Percentiles rank a stretch among this genome's conserved stretches.
phyloP scores from a whole-genome alignment of 441 rosid species.

The Codiaeum variegatum region DNA sequence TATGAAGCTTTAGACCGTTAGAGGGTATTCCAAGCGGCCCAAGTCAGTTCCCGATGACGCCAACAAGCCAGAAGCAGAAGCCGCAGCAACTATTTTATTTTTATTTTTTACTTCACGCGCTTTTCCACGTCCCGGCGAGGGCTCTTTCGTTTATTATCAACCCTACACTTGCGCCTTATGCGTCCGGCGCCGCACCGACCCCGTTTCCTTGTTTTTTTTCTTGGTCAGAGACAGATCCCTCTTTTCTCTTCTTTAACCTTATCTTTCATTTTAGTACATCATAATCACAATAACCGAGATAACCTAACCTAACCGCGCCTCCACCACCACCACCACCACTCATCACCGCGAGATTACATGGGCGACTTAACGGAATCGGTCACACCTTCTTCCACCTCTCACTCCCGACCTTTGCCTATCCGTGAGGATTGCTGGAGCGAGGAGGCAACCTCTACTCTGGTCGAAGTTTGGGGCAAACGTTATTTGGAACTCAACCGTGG shows the following conservation, averaged over 20 bases:
- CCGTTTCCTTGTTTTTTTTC: slow-evolving; percentile 12
- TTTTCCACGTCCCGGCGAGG: slow-evolving; percentile 22
- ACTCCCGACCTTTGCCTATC: slow-evolving; percentile 64
- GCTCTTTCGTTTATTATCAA: slow-evolving; percentile 5
- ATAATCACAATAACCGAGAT: neutral
- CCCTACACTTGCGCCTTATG: slow-evolving; percentile 33
- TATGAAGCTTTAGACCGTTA: neutral
- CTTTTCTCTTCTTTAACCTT: neutral
- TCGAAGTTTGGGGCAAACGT: slow-evolving; percentile 88
- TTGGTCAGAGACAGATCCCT: slow-evolving; percentile 11
- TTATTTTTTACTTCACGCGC: slow-evolving; percentile 22
- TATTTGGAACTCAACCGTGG: slow-evolving; percentile 80
- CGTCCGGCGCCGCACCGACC: slow-evolving; percentile 57
- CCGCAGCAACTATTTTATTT: neutral
- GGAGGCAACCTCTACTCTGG: slow-evolving; percentile 87
- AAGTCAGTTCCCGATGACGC: slow-evolving; percentile 22
- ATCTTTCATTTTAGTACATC: slow-evolving; percentile 10
- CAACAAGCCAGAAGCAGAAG: neutral
- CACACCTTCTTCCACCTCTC: slow-evolving; percentile 43
- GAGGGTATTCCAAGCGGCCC: slow-evolving; percentile 2
- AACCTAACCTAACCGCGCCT: neutral
- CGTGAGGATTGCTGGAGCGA: slow-evolving; percentile 99
- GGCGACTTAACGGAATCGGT: slow-evolving; percentile 55
- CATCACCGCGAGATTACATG: slow-evolving; percentile 18
- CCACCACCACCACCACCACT: neutral